Percentiles rank a stretch among this genome's conserved stretches.
Evolutionary conservation across 305 asterid species (phyloP).

Genomic region (Euphrasia arctica): DNA sequence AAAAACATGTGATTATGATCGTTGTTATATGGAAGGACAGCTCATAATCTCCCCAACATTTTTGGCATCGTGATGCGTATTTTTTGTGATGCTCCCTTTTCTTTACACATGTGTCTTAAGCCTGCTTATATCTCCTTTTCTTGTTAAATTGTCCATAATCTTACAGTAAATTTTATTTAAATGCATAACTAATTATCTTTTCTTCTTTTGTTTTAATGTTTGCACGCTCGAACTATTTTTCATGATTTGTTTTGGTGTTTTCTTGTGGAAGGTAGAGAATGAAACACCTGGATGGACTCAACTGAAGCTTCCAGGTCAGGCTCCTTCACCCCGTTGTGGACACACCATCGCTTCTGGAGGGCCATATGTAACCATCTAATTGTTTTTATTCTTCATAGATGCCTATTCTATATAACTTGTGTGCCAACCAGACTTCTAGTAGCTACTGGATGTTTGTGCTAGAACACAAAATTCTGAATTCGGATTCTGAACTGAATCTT

Average conservation of each 20-base stretch:
- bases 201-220: constrained; percentile 1
- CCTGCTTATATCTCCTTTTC: constrained; percentile 20
- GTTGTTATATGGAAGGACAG: neutral
- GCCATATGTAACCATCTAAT: constrained; percentile 51
- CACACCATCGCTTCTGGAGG: constrained; percentile 97
- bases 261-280: constrained; percentile 90
- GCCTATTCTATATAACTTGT: constrained; percentile 7
- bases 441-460: no score
- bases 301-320: constrained; percentile 98
- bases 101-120: neutral
- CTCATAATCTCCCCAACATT: constrained; percentile 3
- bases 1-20: neutral
- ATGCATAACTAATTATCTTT: neutral
- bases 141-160: constrained; percentile 1
- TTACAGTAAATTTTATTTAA: constrained; percentile 1
- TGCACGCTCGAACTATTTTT: constrained; percentile 18
- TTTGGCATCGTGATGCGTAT: neutral
- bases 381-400: constrained; percentile 17
- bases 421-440: neutral
- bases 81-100: constrained; percentile 9
- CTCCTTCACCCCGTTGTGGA: constrained; percentile 95
- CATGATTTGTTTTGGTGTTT: constrained; percentile 28
- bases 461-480: no score
- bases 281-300: constrained; percentile 99
- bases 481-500: no score